Evolutionary conservation across 2,329 filamentous ascomycete species (phyloP).

Genomic region (Lasiodiplodia theobromae): DNA sequence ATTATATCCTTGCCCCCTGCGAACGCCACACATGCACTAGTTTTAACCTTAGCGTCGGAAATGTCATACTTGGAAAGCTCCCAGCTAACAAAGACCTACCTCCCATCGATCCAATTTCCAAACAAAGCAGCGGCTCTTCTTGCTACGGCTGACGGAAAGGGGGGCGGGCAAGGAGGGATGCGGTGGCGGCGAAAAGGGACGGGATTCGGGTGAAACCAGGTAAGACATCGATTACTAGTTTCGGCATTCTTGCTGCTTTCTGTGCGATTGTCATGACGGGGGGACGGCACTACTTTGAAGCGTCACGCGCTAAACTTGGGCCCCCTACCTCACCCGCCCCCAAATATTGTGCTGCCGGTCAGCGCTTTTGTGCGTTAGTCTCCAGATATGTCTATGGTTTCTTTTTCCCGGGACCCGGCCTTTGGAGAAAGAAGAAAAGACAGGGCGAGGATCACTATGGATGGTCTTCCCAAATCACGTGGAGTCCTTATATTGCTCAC

Average conservation of each 20-base stretch:
- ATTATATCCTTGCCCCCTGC: not conserved
- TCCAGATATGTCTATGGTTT: not conserved
- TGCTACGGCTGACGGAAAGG: conserved; percentile 4
- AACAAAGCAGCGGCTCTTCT: not conserved
- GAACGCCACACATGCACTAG: not conserved
- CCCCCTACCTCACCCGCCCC: not conserved
- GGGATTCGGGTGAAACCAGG: not conserved
- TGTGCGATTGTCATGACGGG: not conserved
- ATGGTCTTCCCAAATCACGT: not conserved
- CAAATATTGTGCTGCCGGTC: not conserved
- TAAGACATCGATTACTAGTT: conserved; percentile 18
- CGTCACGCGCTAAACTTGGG: conserved; percentile 11
- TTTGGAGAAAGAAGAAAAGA: not conserved
- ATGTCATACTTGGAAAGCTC: not conserved
- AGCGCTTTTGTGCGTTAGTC: not conserved
- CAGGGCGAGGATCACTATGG: not conserved
- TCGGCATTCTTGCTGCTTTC: conserved; percentile 20
- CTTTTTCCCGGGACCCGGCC: not conserved
- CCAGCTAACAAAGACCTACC: not conserved
- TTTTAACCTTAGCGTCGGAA: not conserved
- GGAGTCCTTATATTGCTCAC: no score
- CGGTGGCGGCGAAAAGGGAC: not conserved
- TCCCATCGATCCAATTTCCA: not conserved
- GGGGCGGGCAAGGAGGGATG: not conserved
- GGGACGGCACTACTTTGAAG: conserved; percentile 9